Percentiles rank a stretch among this genome's conserved stretches.
Conservation (phyloP, 2,329 filamentous ascomycete species). For the Capronia epimyces region DNA sequence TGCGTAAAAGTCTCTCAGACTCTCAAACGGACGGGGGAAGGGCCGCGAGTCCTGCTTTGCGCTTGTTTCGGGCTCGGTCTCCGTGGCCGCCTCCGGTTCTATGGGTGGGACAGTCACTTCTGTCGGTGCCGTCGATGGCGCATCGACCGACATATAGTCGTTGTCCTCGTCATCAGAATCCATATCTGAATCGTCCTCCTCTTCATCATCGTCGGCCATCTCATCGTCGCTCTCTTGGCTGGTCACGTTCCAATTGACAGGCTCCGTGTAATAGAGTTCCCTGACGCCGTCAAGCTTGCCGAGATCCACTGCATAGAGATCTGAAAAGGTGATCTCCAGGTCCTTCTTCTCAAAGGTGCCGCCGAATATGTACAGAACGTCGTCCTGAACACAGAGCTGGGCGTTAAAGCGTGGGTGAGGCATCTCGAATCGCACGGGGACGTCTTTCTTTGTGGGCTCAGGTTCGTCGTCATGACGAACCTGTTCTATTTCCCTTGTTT, state of each 20-base stretch:
- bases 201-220: conserved; percentile 40
- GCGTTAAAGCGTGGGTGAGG: conserved; percentile 90
- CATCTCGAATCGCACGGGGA: conserved; percentile 69
- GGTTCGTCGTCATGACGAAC: conserved; percentile 50
- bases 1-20: conserved; percentile 83
- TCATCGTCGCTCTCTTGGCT: conserved; percentile 57
- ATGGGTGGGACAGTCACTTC: conserved; percentile 33
- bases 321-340: conserved; percentile 90
- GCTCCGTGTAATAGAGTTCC: conserved; percentile 78
- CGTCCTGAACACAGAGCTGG: conserved; percentile 82
- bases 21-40: conserved; percentile 77
- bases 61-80: conserved; percentile 22
- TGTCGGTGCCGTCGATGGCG: conserved; percentile 36
- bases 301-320: conserved; percentile 88
- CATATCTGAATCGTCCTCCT: conserved; percentile 40
- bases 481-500: conserved; percentile 46
- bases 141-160: conserved; percentile 35
- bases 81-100: conserved; percentile 34
- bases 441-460: conserved; percentile 47
- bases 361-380: conserved; percentile 88
- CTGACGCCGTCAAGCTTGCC: conserved; percentile 91
- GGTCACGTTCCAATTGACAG: conserved; percentile 73
- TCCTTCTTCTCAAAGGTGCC: conserved; percentile 95
- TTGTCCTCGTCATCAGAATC: conserved; percentile 48
- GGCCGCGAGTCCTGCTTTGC: conserved; percentile 68